These are phyloP conservation scores for Epichloe brachyelytri DNA, from an alignment of 2,329 filamentous ascomycete genomes.

Conservation along the genomic window DNA sequence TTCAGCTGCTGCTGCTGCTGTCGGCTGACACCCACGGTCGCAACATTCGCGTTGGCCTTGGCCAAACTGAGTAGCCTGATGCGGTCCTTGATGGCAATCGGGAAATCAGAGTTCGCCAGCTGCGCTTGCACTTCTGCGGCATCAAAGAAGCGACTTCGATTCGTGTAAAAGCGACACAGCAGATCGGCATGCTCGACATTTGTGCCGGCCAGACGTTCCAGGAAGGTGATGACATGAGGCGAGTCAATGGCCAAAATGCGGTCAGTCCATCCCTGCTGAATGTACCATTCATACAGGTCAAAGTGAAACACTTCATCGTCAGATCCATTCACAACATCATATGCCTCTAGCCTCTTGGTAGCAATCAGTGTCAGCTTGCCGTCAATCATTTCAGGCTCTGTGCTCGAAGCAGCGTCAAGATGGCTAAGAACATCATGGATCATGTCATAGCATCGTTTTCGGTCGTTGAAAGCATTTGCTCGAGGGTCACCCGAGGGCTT, in stretches of 20 bases:
- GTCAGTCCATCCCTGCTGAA: constrained; percentile 71
- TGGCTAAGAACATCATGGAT: constrained; percentile 69
- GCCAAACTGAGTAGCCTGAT: constrained; percentile 85
- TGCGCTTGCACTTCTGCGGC: constrained; percentile 77
- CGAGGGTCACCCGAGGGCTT: constrained; percentile 60
- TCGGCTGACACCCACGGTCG: constrained; percentile 61
- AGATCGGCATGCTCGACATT: constrained; percentile 75
- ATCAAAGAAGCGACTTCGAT: constrained; percentile 70
- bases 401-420: constrained; percentile 58
- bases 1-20: constrained; percentile 76
- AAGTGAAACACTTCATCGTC: constrained; percentile 91
- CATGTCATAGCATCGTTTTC: constrained; percentile 74
- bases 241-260: constrained; percentile 76
- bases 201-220: constrained; percentile 60
- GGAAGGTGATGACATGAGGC: constrained; percentile 73
- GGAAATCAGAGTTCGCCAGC: constrained; percentile 72
- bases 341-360: constrained; percentile 75
- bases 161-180: constrained; percentile 84
- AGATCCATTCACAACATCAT: constrained; percentile 77
- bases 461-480: constrained; percentile 50
- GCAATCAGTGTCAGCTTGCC: constrained; percentile 63
- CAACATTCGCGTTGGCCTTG: constrained; percentile 81
- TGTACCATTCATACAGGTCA: constrained; percentile 96
- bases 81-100: constrained; percentile 66
- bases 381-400: constrained; percentile 61